Evolutionary conservation across 441 rosid genomes (phyloP).

Genomic region (Corymbia calophylla): DNA sequence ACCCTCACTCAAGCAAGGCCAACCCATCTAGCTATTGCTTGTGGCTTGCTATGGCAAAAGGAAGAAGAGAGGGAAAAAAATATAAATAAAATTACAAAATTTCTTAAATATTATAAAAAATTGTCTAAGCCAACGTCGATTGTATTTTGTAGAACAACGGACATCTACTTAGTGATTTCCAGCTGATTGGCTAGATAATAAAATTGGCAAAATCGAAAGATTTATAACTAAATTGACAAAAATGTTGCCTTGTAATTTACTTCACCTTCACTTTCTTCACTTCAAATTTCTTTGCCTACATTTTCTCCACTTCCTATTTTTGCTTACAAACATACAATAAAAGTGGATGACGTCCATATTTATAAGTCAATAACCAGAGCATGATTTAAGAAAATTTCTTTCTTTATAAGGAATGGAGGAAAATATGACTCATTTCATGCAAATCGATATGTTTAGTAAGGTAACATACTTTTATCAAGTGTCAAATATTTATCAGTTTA

Average conservation of each 20-base stretch:
- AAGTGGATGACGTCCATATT: not conserved
- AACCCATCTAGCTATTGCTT: not conserved
- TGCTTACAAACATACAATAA: not conserved
- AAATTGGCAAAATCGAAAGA: too few relatives aligned
- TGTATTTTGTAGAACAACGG: rapidly evolving
- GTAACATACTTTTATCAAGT: not conserved
- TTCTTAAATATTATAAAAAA: too few relatives aligned
- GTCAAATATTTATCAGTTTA: not conserved
- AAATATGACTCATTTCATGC: not conserved
- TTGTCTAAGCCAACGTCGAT: rapidly evolving
- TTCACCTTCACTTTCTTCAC: not conserved
- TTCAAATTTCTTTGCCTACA: not conserved
- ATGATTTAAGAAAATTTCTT: not conserved
- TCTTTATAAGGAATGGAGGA: not conserved
- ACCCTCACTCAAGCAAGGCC: not conserved
- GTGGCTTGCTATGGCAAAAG: not conserved
- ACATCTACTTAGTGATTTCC: not conserved
- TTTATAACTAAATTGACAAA: not conserved
- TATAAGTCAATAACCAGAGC: not conserved
- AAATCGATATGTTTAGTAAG: not conserved
- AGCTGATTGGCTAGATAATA: not conserved
- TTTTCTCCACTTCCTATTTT: not conserved
- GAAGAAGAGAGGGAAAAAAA: not conserved
- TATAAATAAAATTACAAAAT: too few relatives aligned
- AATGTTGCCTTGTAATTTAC: not conserved